Base-by-base conservation (phyloP, 148 eudicot species). In the Heliamphora exappendiculata region DNA sequence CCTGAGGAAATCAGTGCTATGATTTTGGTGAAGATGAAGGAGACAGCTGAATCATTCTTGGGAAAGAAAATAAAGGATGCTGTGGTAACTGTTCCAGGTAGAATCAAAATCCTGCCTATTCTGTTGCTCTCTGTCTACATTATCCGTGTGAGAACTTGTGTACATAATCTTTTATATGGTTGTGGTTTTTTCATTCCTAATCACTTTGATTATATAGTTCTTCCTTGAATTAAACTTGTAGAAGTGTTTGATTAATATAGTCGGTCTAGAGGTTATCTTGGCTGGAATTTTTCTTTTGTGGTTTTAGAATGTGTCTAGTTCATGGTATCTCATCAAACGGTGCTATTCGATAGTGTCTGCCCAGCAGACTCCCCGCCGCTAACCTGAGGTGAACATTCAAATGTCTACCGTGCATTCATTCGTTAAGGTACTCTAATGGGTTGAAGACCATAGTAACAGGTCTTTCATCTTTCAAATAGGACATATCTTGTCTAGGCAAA, bases 1-100 rank as follows among this genome's bases (percentile, higher is more conserved):
- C 89, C 89, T 62, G 89, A 86, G 79, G 89, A 86, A 78, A 82
- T 84, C 76, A 86, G 89, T 67, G 89, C 89, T 39, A 84, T 86
- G 89, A 84, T 86, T 50, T 75, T 86, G 76, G 65, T 74, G 14
- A 86, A 86, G 83, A 86, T 86, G 89, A 84, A 86, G 83, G 87
- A 86, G 67, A 86, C 85, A 0, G 85, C 87, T 3, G 89, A 86
- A 68, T 62, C 89, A 12, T 86, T 58, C 17, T 72, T 86, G 0
- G 89, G 89, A 44, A 58, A 75, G 24, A 86, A 76, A 24, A 69
- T 86, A 14, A 86, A 84, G 29, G 81, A 86, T 39, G 89, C 82
- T 0, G 89, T 86, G 2, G 66, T 86, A 49, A 86, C 89, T 14
- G 89, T 86, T 78, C 89, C 89, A 63, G 87, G 87, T 85, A 81